phyloP scores from a whole-genome alignment of 2,329 filamentous ascomycete species.

The Colletotrichum simmondsii region DNA sequence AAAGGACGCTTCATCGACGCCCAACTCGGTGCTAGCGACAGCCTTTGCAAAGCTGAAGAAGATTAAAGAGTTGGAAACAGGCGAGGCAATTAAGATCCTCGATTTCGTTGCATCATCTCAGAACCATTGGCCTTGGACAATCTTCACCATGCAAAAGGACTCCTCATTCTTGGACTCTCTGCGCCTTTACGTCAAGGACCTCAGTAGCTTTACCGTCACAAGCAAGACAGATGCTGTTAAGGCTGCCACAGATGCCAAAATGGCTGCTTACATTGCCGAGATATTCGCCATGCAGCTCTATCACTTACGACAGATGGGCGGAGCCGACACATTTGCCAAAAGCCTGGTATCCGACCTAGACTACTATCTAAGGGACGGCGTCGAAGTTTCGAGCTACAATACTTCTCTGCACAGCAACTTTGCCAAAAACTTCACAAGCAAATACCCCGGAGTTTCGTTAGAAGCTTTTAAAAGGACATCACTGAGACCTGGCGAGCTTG shows the following conservation, averaged over 20 bases:
- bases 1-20: conserved; percentile 59
- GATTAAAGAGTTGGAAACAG: conserved; percentile 72
- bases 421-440: conserved; percentile 82
- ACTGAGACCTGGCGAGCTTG: conserved; percentile 73
- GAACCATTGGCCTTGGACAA: conserved; percentile 96
- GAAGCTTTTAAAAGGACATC: conserved; percentile 82
- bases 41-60: conserved; percentile 77
- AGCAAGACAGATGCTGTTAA: conserved; percentile 66
- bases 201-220: conserved; percentile 63
- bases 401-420: conserved; percentile 87
- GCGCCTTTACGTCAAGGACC: conserved; percentile 72
- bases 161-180: conserved; percentile 78
- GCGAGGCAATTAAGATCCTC: conserved; percentile 78
- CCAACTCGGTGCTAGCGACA: conserved; percentile 76
- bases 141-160: conserved; percentile 81
- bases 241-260: conserved; percentile 72
- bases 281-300: conserved; percentile 93
- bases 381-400: conserved; percentile 86
- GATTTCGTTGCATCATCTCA: conserved; percentile 90
- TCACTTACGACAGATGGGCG: conserved; percentile 80
- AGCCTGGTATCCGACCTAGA: conserved; percentile 79
- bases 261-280: conserved; percentile 87
- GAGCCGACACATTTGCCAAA: conserved; percentile 72
- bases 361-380: conserved; percentile 83
- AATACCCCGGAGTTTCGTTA: conserved; percentile 80